Conservation (phyloP, 495 filamentous ascomycete genomes). For the Lepidopterella palustris region DNA sequence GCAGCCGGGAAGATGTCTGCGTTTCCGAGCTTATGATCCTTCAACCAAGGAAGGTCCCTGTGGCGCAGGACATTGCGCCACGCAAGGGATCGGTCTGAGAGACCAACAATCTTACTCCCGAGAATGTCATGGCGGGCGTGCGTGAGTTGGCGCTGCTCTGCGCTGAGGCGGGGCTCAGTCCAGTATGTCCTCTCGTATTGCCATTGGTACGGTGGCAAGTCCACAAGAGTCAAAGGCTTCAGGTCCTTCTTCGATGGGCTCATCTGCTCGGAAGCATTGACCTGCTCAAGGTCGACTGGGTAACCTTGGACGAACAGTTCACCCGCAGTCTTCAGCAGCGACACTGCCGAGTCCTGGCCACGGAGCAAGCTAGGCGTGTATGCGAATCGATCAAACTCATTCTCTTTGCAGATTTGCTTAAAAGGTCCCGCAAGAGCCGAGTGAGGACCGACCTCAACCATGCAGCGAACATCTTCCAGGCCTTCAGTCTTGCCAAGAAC, state of each 20-base stretch:
- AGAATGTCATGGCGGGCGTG: background rate
- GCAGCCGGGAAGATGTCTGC: background rate
- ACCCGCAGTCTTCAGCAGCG: background rate
- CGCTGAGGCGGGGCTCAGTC: background rate
- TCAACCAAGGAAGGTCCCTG: background rate
- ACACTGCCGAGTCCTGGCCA: background rate
- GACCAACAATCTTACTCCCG: background rate
- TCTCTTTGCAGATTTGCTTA: background rate
- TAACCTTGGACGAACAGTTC: background rate
- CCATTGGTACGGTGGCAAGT: conserved; percentile 2
- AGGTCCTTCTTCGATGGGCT: background rate
- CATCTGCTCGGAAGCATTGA: background rate
- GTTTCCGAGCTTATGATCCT: background rate
- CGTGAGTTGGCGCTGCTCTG: background rate
- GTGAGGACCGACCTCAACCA: conserved; percentile 4
- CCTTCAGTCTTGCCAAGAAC: background rate
- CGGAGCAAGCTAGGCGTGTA: background rate
- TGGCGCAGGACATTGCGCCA: background rate
- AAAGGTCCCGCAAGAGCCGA: background rate
- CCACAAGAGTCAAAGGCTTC: background rate
- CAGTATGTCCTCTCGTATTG: background rate
- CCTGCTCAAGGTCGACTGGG: background rate
- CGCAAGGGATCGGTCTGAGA: background rate
- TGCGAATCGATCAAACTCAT: background rate
- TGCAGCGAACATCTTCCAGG: background rate